Base-by-base conservation (phyloP, 2,329 filamentous ascomycete genomes). In the Furcasterigmium furcatum region DNA sequence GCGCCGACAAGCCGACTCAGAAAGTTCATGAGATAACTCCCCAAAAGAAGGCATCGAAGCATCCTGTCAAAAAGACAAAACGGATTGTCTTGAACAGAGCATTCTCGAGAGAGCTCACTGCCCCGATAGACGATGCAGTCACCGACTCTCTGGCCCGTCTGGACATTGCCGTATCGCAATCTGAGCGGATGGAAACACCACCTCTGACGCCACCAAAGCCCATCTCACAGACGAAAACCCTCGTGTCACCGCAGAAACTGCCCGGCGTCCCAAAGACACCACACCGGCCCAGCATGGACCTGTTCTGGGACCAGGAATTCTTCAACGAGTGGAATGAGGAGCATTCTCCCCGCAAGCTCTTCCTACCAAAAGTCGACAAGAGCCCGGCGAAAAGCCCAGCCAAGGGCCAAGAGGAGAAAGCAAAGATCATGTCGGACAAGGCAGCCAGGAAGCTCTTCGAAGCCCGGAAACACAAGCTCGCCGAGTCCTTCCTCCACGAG, bases 251-350 rank as follows among this genome's bases (percentile, higher is more conserved):
- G 2, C 58, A 49, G 32, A 70, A 67, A 49, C 52, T 49, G 14
- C 50, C 53, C 6, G 44, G 43, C 1, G 79, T 84, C 34, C 80
- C 80, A 3, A 65, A 67, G 29, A 77, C 78, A 1, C 76, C 78
- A 4, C 72, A 82, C 46, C 64, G 70, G 21, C 73, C 73, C 19
- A 76, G 65, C 43, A 73, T 73, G 32, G 80, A 84, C 49, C 67
- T 66, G 7, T 85, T 84, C 55, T 85, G 82, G 82, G 70, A 69
- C 43, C 75, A 77, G 49, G 75, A 77, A 12, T 61, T 77, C 14
- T 70, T 82, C 20, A 78, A 85, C 53, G 75, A 80, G 36, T 85
- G 81, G 80, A 82, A 84, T 49, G 81, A 84, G 38, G 68, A 79
- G 44, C 76, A 83, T 57, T 80, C 77, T 1, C 77, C 79, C 1